Conservation (phyloP, 2,329 filamentous ascomycete genomes). For the Cordyceps fumosorosea region DNA sequence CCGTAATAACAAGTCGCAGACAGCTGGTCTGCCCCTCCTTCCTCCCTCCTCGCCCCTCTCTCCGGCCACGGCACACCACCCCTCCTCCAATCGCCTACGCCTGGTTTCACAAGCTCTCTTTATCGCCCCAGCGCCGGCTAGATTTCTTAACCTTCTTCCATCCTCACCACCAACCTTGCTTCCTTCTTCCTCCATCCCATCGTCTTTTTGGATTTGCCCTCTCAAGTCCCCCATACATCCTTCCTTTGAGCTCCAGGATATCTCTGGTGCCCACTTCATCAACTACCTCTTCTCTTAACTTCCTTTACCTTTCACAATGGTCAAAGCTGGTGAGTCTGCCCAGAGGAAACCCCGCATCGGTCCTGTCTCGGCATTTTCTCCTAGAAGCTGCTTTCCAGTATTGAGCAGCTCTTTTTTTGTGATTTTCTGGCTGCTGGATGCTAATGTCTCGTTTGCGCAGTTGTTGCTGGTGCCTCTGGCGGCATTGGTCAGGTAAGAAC, state of each 20-base stretch:
- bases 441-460: constrained; percentile 29
- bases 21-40: background rate
- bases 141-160: constrained; percentile 3
- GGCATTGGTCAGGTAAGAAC: constrained; percentile 88
- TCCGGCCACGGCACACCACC: constrained; percentile 2
- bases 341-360: constrained; percentile 14
- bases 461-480: constrained; percentile 92
- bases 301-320: constrained; percentile 28
- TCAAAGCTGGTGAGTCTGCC: constrained; percentile 50
- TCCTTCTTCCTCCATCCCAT: constrained; percentile 9
- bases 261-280: background rate
- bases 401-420: background rate
- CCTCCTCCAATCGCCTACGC: constrained; percentile 8
- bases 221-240: background rate
- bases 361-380: constrained; percentile 2
- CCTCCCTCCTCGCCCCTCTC: background rate
- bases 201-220: background rate
- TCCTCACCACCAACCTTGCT: background rate
- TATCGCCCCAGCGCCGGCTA: background rate
- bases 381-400: background rate
- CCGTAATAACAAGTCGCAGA: background rate
- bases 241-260: background rate
- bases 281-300: background rate
- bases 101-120: constrained; percentile 10
- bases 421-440: background rate